These are phyloP conservation scores for Tardiomyces digboiensis DNA, from an alignment of 1,139 yeast species.

Conservation along the genomic window DNA sequence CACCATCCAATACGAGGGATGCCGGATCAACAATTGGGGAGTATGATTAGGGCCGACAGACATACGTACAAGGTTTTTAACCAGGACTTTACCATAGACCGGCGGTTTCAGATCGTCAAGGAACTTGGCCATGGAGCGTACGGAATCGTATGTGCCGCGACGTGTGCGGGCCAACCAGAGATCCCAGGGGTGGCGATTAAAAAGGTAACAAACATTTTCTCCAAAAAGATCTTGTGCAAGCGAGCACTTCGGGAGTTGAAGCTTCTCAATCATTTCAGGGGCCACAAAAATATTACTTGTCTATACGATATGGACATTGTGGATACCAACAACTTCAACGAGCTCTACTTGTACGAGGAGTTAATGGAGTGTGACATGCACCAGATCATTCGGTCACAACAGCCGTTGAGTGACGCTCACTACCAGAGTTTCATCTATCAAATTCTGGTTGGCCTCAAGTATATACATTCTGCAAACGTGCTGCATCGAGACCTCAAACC, in stretches of 20 bases:
- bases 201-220: conserved; percentile 85
- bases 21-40: too few relatives aligned
- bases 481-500: conserved; percentile 93
- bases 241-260: conserved; percentile 86
- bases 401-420: conserved; percentile 90
- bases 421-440: conserved; percentile 91
- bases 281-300: conserved; percentile 74
- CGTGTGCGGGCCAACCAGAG: conserved; percentile 59
- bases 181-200: conserved; percentile 73
- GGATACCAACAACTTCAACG: conserved; percentile 78
- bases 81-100: conserved; percentile 85
- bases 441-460: conserved; percentile 84
- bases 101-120: conserved; percentile 73
- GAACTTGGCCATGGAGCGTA: conserved; percentile 97
- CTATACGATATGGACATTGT: conserved; percentile 90
- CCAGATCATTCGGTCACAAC: conserved; percentile 89
- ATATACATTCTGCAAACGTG: conserved; percentile 94
- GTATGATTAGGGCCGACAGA: conserved; percentile 6
- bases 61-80: conserved; percentile 58
- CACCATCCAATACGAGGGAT: too few relatives aligned
- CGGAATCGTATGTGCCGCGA: conserved; percentile 92
- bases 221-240: conserved; percentile 80
- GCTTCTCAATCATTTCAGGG: conserved; percentile 81
- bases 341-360: conserved; percentile 87
- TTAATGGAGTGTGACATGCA: conserved; percentile 98